Evolutionary conservation across 192 early-diverging fungal species (phyloP).

Genomic region (Coemansia sp.): DNA sequence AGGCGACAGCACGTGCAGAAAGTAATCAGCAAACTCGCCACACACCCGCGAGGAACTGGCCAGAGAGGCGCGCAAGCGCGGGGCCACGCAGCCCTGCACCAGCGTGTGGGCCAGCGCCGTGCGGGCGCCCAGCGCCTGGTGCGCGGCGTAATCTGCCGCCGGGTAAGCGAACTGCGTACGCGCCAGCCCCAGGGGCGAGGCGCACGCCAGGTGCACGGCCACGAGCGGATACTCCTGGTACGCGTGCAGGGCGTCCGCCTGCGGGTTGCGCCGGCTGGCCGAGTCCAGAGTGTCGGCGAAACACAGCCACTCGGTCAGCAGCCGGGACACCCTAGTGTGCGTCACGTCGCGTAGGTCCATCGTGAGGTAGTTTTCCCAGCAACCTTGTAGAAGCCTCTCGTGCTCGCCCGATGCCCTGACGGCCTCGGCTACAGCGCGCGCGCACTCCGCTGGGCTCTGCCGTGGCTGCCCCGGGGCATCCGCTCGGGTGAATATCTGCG

Average conservation of each 20-base stretch:
- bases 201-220: slow-evolving; percentile 79
- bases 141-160: slow-evolving; percentile 70
- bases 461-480: slow-evolving; percentile 16
- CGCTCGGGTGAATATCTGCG: slow-evolving; percentile 67
- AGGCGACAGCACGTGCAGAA: slow-evolving; percentile 78
- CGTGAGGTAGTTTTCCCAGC: slow-evolving; percentile 86
- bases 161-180: slow-evolving; percentile 70
- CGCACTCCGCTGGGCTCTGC: slow-evolving; percentile 9
- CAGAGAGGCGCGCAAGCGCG: slow-evolving; percentile 52
- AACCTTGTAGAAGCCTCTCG: slow-evolving; percentile 86
- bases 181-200: slow-evolving; percentile 57
- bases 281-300: slow-evolving; percentile 77
- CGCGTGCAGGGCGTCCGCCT: slow-evolving; percentile 55
- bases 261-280: slow-evolving; percentile 14
- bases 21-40: slow-evolving; percentile 61
- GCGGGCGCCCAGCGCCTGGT: slow-evolving; percentile 50
- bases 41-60: slow-evolving; percentile 42
- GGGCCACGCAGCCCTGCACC: slow-evolving; percentile 52
- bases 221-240: slow-evolving; percentile 73
- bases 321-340: slow-evolving; percentile 61
- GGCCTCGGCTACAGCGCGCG: slow-evolving; percentile 50
- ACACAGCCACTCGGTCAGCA: slow-evolving; percentile 67
- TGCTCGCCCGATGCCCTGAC: slow-evolving; percentile 65
- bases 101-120: slow-evolving; percentile 53
- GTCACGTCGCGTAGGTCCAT: slow-evolving; percentile 77